phyloP scores from a whole-genome alignment of 371 early-diverging fungal genomes.

The Globomyces sp. region DNA sequence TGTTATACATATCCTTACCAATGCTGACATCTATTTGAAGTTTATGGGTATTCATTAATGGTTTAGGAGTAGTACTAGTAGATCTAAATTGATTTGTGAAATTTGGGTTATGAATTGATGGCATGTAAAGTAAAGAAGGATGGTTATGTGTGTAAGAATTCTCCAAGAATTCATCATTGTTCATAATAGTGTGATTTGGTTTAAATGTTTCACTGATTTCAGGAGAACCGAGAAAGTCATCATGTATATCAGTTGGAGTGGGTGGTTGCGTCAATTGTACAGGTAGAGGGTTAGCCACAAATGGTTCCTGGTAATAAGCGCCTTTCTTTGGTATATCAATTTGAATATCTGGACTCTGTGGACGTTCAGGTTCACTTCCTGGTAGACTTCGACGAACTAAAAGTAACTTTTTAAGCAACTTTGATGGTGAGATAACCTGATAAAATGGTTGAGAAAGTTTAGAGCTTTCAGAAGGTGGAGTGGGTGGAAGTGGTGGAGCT shows the following conservation, averaged over 20 bases:
- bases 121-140: constrained; percentile 3
- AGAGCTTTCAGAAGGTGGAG: constrained; percentile 2
- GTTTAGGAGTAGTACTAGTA: not conserved
- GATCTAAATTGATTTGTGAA: no score
- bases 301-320: constrained; percentile 1
- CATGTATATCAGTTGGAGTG: constrained; percentile 2
- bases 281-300: not conserved
- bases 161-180: not conserved
- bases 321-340: not conserved
- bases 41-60: not conserved
- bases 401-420: constrained; percentile 2
- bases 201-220: not conserved
- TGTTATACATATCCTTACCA: not conserved
- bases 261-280: not conserved
- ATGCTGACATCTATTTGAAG: not conserved
- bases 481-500: constrained; percentile 8
- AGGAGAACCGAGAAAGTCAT: not conserved
- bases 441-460: constrained; percentile 1
- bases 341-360: no score
- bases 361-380: not conserved
- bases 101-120: not conserved
- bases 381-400: not conserved
- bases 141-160: not conserved
- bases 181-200: not conserved
- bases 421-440: not conserved